phyloP scores from a whole-genome alignment of 495 filamentous ascomycete genomes.

The Rusavskia elegans region DNA sequence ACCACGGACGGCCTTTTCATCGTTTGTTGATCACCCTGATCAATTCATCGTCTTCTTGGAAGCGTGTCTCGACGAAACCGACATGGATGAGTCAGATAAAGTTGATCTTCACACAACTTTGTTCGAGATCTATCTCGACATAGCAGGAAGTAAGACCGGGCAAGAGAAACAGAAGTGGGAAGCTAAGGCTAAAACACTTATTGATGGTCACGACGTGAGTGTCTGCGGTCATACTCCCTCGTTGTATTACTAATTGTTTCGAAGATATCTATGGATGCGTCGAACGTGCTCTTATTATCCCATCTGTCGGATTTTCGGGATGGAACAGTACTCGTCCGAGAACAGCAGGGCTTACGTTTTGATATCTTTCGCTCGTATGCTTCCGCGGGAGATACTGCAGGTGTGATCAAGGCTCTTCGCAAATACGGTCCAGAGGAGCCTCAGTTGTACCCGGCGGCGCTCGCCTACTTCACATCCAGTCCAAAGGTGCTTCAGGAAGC shows the following conservation, averaged over 20 bases:
- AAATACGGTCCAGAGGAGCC: slow-evolving; percentile 91
- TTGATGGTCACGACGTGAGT: slow-evolving; percentile 55
- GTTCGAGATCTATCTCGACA: slow-evolving; percentile 95
- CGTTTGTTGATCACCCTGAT: slow-evolving; percentile 83
- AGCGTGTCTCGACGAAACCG: slow-evolving; percentile 53
- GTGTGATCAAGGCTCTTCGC: slow-evolving; percentile 71
- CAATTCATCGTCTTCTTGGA: slow-evolving; percentile 88
- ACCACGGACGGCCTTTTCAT: slow-evolving; percentile 85
- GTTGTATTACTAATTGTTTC: background rate
- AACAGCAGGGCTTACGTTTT: slow-evolving; percentile 79
- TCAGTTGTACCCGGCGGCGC: slow-evolving; percentile 78
- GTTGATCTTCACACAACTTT: slow-evolving; percentile 85
- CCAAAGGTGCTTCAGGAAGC: slow-evolving; percentile 70
- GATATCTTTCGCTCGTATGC: slow-evolving; percentile 98
- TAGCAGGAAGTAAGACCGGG: slow-evolving; percentile 54
- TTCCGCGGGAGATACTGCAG: slow-evolving; percentile 76
- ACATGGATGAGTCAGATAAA: slow-evolving; percentile 53
- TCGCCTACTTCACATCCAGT: slow-evolving; percentile 85
- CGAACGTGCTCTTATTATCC: slow-evolving; percentile 82
- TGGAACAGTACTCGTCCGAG: slow-evolving; percentile 81
- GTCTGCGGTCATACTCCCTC: background rate
- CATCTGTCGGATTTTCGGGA: slow-evolving; percentile 81
- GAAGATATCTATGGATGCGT: slow-evolving; percentile 76
- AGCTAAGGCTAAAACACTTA: slow-evolving; percentile 67
- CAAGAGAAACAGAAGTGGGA: slow-evolving; percentile 69